Conservation (phyloP, 495 filamentous ascomycete species). For the Hypoxylon intermedium region DNA sequence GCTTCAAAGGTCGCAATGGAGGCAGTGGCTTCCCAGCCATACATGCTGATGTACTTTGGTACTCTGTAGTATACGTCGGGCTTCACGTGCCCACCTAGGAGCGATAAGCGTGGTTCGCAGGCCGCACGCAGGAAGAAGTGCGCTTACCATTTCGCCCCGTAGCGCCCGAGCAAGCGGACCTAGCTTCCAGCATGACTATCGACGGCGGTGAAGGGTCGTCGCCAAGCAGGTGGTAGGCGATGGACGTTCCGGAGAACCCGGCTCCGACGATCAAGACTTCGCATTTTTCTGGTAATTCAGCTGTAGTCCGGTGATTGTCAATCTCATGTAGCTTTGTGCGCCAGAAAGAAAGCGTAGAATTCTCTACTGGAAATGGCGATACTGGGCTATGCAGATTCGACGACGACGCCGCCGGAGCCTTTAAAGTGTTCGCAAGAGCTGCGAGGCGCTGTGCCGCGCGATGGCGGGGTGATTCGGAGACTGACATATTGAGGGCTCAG, state of each 20-base stretch:
- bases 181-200: slow-evolving; percentile 3
- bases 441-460: neutral
- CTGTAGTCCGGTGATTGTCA: slow-evolving; percentile 37
- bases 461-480: neutral
- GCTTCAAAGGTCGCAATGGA: slow-evolving; percentile 54
- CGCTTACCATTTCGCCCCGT: slow-evolving; percentile 3
- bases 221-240: slow-evolving; percentile 24
- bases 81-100: slow-evolving; percentile 57
- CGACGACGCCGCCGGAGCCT: neutral
- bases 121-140: neutral
- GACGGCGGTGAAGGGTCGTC: neutral
- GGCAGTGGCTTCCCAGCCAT: slow-evolving; percentile 48
- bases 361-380: slow-evolving; percentile 8
- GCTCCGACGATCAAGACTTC: slow-evolving; percentile 40
- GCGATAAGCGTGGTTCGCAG: slow-evolving; percentile 46
- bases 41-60: slow-evolving; percentile 41
- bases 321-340: slow-evolving; percentile 13
- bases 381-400: neutral
- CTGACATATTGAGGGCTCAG: neutral
- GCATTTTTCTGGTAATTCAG: slow-evolving; percentile 25
- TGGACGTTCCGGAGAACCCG: slow-evolving; percentile 24
- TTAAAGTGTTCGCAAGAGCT: neutral
- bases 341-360: slow-evolving; percentile 3
- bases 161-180: slow-evolving; percentile 2
- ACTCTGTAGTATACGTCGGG: slow-evolving; percentile 54